These are phyloP conservation scores for Xylaria sp. DNA, from an alignment of 2,329 filamentous ascomycete genomes.

Conservation along the genomic window DNA sequence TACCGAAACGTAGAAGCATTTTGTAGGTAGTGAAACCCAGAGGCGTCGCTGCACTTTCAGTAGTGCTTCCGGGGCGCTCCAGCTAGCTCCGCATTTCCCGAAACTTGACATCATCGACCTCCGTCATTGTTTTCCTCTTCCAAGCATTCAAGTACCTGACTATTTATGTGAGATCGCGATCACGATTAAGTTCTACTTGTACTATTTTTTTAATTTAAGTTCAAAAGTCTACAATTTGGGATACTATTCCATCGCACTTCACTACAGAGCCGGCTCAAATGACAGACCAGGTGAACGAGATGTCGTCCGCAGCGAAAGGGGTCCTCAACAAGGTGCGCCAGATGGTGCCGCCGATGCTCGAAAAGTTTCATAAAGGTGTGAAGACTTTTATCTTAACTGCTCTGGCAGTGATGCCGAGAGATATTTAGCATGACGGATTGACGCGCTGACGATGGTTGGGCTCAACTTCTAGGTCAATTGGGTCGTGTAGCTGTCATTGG, in stretches of 20 bases:
- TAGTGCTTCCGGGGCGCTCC: background rate
- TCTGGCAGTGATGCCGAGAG: background rate
- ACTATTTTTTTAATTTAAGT: background rate
- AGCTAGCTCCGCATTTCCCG: conserved; percentile 24
- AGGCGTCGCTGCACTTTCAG: background rate
- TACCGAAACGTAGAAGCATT: no score
- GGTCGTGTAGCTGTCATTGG: conserved; percentile 94
- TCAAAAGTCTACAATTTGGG: background rate
- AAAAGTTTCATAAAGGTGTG: conserved; percentile 94
- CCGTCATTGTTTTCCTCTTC: conserved; percentile 1
- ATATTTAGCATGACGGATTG: background rate
- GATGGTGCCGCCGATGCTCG: conserved; percentile 93
- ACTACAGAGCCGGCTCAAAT: conserved; percentile 35
- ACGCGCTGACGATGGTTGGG: conserved; percentile 30
- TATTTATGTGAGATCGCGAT: background rate
- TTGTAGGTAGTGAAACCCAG: no score
- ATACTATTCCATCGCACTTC: background rate
- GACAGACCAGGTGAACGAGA: conserved; percentile 54
- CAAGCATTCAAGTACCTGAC: background rate
- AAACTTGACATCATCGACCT: conserved; percentile 29
- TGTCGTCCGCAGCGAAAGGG: conserved; percentile 78
- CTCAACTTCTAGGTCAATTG: conserved; percentile 75
- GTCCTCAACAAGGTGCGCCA: conserved; percentile 84
- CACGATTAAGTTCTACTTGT: background rate
- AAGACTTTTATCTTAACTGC: background rate